These are phyloP conservation scores for Arthrobotrys megalospora DNA, from an alignment of 2,329 filamentous ascomycete genomes.

Conservation along the genomic window DNA sequence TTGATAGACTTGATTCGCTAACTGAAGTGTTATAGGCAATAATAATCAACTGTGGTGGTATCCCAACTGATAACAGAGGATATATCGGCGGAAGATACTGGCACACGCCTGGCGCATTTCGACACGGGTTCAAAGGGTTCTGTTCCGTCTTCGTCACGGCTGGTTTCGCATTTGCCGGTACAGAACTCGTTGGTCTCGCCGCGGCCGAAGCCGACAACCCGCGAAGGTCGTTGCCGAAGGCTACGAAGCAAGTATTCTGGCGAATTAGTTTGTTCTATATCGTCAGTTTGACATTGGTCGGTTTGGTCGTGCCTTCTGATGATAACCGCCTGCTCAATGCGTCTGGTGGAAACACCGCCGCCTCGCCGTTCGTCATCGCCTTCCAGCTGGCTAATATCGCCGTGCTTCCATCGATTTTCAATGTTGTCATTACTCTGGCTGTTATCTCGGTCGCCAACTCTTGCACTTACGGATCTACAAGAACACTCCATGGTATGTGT, in stretches of 20 bases:
- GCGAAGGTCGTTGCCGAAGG: conserved; percentile 70
- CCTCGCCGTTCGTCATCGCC: conserved; percentile 78
- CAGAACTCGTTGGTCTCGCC: conserved; percentile 72
- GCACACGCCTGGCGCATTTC: conserved; percentile 70
- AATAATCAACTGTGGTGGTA: conserved; percentile 74
- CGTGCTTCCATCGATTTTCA: conserved; percentile 77
- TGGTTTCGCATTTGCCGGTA: conserved; percentile 74
- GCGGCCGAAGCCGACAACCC: conserved; percentile 73
- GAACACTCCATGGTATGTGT: conserved; percentile 53
- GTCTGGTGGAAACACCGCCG: conserved; percentile 67
- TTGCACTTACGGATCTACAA: conserved; percentile 54
- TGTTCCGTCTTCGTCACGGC: conserved; percentile 74
- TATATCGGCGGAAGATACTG: conserved; percentile 66
- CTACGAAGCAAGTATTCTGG: conserved; percentile 72
- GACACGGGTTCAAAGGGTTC: conserved; percentile 71
- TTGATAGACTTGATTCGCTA: conserved; percentile 14
- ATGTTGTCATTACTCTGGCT: conserved; percentile 72
- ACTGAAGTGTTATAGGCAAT: conserved; percentile 47
- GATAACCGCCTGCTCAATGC: conserved; percentile 68
- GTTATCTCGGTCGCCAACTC: conserved; percentile 58
- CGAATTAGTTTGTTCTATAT: conserved; percentile 71
- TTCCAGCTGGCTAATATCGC: conserved; percentile 75
- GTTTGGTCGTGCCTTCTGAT: conserved; percentile 69
- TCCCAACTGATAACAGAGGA: conserved; percentile 67
- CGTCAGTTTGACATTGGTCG: conserved; percentile 69